phyloP scores from a whole-genome alignment of 2,329 filamentous ascomycete genomes.

The Karstenula rhodostoma region DNA sequence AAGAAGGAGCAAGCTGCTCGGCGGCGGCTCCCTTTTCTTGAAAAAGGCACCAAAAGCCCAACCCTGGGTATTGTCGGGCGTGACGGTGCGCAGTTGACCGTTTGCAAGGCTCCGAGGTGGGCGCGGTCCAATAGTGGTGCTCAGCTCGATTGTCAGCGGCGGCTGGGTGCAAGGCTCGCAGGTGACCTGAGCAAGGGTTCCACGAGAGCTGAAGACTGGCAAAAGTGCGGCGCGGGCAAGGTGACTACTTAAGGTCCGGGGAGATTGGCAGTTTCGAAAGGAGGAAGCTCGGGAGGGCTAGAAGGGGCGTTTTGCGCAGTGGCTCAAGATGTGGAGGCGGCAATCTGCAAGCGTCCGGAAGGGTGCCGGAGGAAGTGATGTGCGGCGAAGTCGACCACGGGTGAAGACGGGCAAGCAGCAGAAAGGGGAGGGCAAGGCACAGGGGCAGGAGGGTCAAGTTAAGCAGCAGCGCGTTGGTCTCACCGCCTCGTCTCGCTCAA shows the following conservation, averaged over 20 bases:
- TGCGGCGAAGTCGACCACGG: slow-evolving; percentile 4
- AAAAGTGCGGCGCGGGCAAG: slow-evolving; percentile 1
- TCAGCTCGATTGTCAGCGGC: slow-evolving; percentile 11
- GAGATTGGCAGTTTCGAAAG: slow-evolving; percentile 5
- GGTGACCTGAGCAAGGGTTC: slow-evolving; percentile 12
- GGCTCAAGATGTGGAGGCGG: neutral
- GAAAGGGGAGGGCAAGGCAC: neutral
- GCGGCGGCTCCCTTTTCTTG: slow-evolving; percentile 7
- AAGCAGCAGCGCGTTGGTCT: slow-evolving; percentile 6
- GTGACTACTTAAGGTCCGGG: slow-evolving; percentile 1
- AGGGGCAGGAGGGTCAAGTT: neutral
- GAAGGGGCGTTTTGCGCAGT: neutral
- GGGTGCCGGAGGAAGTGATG: slow-evolving; percentile 1
- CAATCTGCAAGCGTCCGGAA: slow-evolving; percentile 7
- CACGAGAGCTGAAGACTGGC: slow-evolving; percentile 2
- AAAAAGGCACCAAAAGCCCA: neutral
- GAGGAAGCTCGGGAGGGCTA: slow-evolving; percentile 12
- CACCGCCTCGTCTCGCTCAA: slow-evolving; percentile 17
- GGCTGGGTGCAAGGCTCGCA: slow-evolving; percentile 12
- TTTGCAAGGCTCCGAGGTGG: slow-evolving; percentile 10
- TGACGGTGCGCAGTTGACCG: slow-evolving; percentile 13
- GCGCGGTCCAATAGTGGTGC: slow-evolving; percentile 6
- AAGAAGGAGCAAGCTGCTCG: neutral
- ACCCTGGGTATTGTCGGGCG: slow-evolving; percentile 8
- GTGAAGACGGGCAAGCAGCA: slow-evolving; percentile 5